phyloP scores from a whole-genome alignment of 768 basidiomycete genomes.

The Calocybe gangraenosa region DNA sequence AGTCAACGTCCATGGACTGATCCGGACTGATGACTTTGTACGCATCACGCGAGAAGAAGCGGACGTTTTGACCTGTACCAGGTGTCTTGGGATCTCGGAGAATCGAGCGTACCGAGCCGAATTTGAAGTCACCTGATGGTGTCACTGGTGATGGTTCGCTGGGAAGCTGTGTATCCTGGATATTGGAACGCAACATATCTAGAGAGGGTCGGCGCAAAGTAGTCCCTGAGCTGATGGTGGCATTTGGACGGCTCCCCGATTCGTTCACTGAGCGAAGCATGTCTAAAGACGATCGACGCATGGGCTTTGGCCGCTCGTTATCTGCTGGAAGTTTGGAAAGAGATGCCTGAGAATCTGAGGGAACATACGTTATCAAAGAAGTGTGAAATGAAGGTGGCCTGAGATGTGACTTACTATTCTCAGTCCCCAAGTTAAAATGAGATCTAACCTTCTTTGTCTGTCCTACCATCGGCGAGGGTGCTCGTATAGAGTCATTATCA shows the following conservation, averaged over 20 bases:
- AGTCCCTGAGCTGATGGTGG: conserved; percentile 13
- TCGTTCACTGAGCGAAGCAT: conserved; percentile 22
- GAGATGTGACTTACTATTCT: conserved; percentile 28
- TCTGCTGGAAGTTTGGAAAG: conserved; percentile 19
- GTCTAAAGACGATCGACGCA: conserved; percentile 29
- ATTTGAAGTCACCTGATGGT: conserved; percentile 29
- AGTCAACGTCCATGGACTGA: conserved; percentile 42
- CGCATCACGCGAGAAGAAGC: conserved; percentile 70
- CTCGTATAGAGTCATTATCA: conserved; percentile 31
- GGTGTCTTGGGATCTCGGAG: conserved; percentile 68
- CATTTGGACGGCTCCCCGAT: conserved; percentile 1
- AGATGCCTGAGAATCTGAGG: conserved; percentile 29
- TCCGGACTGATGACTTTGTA: conserved; percentile 67
- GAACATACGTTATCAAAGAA: not conserved
- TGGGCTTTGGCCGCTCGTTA: conserved; percentile 13
- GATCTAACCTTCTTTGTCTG: conserved; percentile 53
- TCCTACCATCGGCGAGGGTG: conserved; percentile 32
- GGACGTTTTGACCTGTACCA: conserved; percentile 74
- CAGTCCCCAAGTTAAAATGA: conserved; percentile 27
- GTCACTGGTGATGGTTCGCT: conserved; percentile 20
- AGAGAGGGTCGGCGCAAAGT: conserved; percentile 32
- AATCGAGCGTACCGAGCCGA: conserved; percentile 65
- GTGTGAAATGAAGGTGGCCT: no score
- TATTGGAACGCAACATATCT: conserved; percentile 28
- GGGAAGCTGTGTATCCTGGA: conserved; percentile 17